Evolutionary conservation across 202 grass and related monocot genomes (phyloP).

Genomic region (Eragrostis tef): DNA sequence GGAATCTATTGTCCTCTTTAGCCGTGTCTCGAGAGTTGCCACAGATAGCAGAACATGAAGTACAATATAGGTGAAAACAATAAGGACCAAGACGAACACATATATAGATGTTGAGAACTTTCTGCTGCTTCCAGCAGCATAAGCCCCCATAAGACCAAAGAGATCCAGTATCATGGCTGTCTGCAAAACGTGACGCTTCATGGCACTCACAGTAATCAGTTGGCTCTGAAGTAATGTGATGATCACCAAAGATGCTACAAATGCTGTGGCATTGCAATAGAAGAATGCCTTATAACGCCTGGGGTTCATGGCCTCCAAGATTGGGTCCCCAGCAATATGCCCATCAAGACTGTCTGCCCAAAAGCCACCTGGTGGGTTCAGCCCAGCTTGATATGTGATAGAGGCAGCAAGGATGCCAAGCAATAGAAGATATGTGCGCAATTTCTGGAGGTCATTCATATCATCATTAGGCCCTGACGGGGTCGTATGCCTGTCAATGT

Average conservation of each 20-base stretch:
- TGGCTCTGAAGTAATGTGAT: constrained; percentile 64
- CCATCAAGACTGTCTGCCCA: constrained; percentile 40
- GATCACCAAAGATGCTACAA: constrained; percentile 66
- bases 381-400: constrained; percentile 54
- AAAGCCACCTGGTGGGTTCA: constrained; percentile 63
- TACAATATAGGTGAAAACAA: constrained; percentile 55
- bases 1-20: background rate
- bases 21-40: constrained; percentile 22
- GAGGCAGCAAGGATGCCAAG: constrained; percentile 60
- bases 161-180: constrained; percentile 59
- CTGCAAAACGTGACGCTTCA: constrained; percentile 59
- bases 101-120: constrained; percentile 40
- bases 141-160: constrained; percentile 63
- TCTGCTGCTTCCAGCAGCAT: constrained; percentile 61
- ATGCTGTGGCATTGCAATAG: constrained; percentile 63
- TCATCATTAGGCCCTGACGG: background rate
- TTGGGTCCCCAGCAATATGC: constrained; percentile 51
- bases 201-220: constrained; percentile 36
- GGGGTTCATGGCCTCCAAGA: constrained; percentile 43
- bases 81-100: constrained; percentile 47
- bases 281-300: constrained; percentile 64
- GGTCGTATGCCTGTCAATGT: background rate
- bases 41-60: constrained; percentile 52
- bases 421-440: constrained; percentile 55
- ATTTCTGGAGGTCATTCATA: constrained; percentile 49